phyloP scores from a whole-genome alignment of 306 rosid species.

The Cicer arietinum region DNA sequence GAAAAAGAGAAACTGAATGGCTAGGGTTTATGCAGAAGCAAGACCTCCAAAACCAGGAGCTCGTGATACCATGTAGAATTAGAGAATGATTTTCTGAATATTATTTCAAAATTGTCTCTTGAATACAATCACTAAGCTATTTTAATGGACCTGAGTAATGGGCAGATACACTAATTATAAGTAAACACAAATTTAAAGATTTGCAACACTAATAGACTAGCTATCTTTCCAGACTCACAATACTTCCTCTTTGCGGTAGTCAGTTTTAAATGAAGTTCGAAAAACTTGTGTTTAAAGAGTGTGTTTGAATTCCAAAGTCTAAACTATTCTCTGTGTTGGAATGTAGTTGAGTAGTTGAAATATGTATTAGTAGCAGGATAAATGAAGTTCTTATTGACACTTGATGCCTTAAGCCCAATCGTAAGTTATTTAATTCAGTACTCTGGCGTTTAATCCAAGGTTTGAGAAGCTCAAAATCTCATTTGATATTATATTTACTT shows the following conservation, averaged over 20 bases:
- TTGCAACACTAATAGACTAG: background rate
- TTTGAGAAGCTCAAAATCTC: constrained; percentile 23
- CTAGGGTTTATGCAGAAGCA: no score
- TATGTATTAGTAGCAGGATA: constrained; percentile 25
- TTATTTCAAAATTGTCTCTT: no score
- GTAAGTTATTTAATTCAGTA: constrained; percentile 1
- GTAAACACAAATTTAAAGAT: no score
- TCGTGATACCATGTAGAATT: no score
- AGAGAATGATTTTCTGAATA: no score
- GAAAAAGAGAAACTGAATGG: no score
- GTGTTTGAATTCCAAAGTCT: constrained; percentile 13
- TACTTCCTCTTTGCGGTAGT: background rate
- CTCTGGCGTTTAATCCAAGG: constrained; percentile 9
- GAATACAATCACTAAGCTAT: no score
- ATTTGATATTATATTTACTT: constrained; percentile 16
- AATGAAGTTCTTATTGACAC: constrained; percentile 26
- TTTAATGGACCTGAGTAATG: no score
- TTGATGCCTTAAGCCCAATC: constrained; percentile 29
- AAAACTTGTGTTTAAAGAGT: constrained; percentile 18
- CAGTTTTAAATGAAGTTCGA: background rate
- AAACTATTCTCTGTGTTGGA: constrained; percentile 30
- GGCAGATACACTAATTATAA: no score
- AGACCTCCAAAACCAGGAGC: no score
- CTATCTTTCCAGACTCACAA: background rate
- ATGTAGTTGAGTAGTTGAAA: constrained; percentile 15